These are phyloP conservation scores for Pseudoneurospora amorphoporcata DNA, from an alignment of 495 filamentous ascomycete genomes.

Conservation along the genomic window DNA sequence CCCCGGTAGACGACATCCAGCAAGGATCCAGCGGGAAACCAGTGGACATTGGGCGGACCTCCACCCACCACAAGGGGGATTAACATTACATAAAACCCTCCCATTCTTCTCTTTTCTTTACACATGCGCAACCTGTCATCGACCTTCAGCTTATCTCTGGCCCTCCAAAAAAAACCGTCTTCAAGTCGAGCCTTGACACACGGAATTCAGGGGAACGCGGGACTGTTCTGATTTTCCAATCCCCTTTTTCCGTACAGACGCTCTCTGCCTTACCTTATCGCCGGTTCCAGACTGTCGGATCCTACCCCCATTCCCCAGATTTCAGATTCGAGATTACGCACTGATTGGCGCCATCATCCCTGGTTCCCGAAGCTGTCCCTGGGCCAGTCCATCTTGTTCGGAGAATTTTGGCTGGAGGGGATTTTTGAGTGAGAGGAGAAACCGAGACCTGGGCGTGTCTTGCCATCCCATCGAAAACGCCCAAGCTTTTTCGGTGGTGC, in stretches of 20 bases:
- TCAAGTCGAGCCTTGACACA: conserved; percentile 28
- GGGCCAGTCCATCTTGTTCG: conserved; percentile 10
- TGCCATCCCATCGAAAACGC: not conserved
- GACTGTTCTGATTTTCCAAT: conserved; percentile 15
- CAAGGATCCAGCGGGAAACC: not conserved
- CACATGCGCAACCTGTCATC: conserved; percentile 36
- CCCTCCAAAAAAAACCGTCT: conserved; percentile 23
- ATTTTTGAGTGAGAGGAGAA: not conserved
- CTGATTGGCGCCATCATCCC: conserved; percentile 34
- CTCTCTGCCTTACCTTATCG: conserved; percentile 21
- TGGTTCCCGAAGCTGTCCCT: conserved; percentile 14
- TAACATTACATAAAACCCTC: conserved; percentile 48
- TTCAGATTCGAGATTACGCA: conserved; percentile 37
- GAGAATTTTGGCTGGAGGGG: conserved; percentile 10
- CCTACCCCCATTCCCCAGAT: conserved; percentile 18
- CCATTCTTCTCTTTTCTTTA: conserved; percentile 36
- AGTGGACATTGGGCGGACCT: conserved; percentile 12
- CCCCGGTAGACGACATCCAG: not conserved
- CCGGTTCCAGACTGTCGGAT: conserved; percentile 37
- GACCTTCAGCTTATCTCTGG: conserved; percentile 34
- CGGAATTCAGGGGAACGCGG: conserved; percentile 22
- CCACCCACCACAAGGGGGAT: conserved; percentile 26
- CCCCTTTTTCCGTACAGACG: conserved; percentile 1
- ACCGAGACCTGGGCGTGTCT: not conserved
- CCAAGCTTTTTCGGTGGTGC: not conserved